A percentile compares a stretch with the other conserved stretches of the same genome.
phyloP scores from a whole-genome alignment of 192 early-diverging fungal species.

The Linnemannia elongata region DNA sequence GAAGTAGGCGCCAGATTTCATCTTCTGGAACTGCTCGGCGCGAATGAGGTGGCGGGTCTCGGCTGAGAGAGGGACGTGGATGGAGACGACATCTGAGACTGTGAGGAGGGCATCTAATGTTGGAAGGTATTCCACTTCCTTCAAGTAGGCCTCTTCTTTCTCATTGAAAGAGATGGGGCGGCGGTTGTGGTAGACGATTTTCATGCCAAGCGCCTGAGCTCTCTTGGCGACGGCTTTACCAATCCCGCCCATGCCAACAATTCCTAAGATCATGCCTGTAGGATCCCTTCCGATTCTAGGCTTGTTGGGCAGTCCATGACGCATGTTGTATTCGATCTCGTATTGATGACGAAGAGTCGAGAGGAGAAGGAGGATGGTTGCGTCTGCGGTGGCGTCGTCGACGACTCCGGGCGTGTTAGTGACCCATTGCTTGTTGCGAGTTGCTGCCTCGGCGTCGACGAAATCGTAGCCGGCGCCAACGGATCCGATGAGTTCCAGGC shows the following conservation, averaged over 20 bases:
- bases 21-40: slow-evolving; percentile 30
- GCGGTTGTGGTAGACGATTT: slow-evolving; percentile 57
- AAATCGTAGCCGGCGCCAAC: slow-evolving; percentile 55
- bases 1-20: slow-evolving; percentile 56
- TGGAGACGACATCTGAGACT: slow-evolving; percentile 38
- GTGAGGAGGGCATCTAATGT: slow-evolving; percentile 38
- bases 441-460: slow-evolving; percentile 45
- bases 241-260: slow-evolving; percentile 73
- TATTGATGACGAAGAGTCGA: slow-evolving; percentile 43
- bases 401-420: slow-evolving; percentile 53
- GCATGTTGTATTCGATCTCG: slow-evolving; percentile 38
- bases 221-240: slow-evolving; percentile 66
- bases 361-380: slow-evolving; percentile 43
- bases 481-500: slow-evolving; percentile 29
- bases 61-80: slow-evolving; percentile 53
- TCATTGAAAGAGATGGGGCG: slow-evolving; percentile 10
- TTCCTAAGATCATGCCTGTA: slow-evolving; percentile 63
- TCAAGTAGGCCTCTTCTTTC: slow-evolving; percentile 36
- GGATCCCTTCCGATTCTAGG: slow-evolving; percentile 44
- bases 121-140: slow-evolving; percentile 38
- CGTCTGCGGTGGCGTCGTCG: slow-evolving; percentile 45
- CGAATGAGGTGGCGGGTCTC: slow-evolving; percentile 58
- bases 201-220: slow-evolving; percentile 59
- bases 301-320: slow-evolving; percentile 25
- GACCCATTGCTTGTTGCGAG: slow-evolving; percentile 39